These are phyloP conservation scores for Volvariella surrecta DNA, from an alignment of 1,284 basidiomycete species.

Conservation along the genomic window DNA sequence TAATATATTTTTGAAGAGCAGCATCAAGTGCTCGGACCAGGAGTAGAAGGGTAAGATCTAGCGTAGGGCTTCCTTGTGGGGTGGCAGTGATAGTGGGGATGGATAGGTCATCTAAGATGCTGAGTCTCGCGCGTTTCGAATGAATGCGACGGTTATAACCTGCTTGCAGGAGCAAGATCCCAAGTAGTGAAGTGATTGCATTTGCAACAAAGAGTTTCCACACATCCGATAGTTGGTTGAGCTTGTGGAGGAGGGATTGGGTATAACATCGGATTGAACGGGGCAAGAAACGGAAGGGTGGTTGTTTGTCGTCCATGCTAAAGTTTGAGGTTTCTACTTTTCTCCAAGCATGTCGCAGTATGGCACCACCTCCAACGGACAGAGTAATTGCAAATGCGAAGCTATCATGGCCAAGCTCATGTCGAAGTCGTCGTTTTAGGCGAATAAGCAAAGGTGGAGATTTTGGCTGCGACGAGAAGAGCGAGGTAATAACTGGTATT, in stretches of 20 bases:
- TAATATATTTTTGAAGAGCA: constrained; percentile 41
- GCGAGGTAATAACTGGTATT: constrained; percentile 37
- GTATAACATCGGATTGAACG: neutral
- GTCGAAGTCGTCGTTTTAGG: constrained; percentile 35
- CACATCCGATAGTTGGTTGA: constrained; percentile 19
- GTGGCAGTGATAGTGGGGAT: constrained; percentile 3
- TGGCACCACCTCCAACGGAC: constrained; percentile 53
- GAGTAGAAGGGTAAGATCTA: constrained; percentile 61
- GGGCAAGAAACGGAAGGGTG: neutral
- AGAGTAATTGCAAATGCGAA: constrained; percentile 62
- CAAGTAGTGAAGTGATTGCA: constrained; percentile 45
- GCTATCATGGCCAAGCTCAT: constrained; percentile 49
- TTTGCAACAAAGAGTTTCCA: constrained; percentile 52
- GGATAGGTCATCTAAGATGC: constrained; percentile 6
- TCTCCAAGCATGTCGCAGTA: constrained; percentile 39
- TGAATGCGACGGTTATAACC: constrained; percentile 26
- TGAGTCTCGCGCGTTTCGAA: constrained; percentile 8
- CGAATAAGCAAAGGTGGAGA: constrained; percentile 15
- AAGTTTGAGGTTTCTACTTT: constrained; percentile 16
- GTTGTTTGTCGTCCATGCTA: constrained; percentile 2
- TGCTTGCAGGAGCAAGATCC: constrained; percentile 46
- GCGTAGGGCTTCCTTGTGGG: constrained; percentile 28
- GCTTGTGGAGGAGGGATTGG: neutral
- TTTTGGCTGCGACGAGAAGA: constrained; percentile 15
- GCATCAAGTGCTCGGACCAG: constrained; percentile 65